Evolutionary conservation across 2,329 filamentous ascomycete species (phyloP), one percentile per base, ranked within the genome.

Genomic region (Calonectria leucothoes): DNA sequence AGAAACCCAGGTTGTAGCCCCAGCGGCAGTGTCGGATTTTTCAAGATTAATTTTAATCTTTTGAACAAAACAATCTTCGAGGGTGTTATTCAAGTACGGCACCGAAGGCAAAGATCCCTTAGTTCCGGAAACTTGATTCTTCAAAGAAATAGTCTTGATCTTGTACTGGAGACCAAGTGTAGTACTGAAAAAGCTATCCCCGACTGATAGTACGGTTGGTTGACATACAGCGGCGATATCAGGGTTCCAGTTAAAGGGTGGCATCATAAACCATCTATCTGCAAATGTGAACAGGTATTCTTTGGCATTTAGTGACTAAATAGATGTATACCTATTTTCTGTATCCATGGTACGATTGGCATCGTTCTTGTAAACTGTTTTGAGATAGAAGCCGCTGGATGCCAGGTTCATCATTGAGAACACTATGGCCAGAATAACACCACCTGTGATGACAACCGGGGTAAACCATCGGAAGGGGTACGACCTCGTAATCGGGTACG

Each of bases 231-330:
- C 35, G 2, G 64, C 52, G 1, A 76, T 31, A 4, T 68, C 67
- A 0, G 49, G 6, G 1, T 73, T 70, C 74, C 73, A 75, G 11
- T 70, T 75, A 27, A 76, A 39, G 0, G 73, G 73, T 0, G 57
- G 25, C 31, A 70, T 76, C 74, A 76, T 71, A 1, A 70, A 76
- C 74, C 74, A 76, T 1, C 72, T 74, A n/a, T n/a, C n/a, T n/a
- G n/a, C n/a, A n/a, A n/a, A n/a, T n/a, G n/a, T 4, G 4, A 6
- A 15, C 20, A 31, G 4, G 10, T 6, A 31, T 68, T 20, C 57
- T 51, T 6, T 33, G 3, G 20, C 27, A 3, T 17, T 29, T 27
- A 15, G n/a, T 4, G 25, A 6, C 4, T 29, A 17, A 7, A n/a
- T n/a, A 8, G 5, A 3, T 20, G 20, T 39, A 14, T 69, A 73